phyloP scores from a whole-genome alignment of 805 yeast genomes.

The Zygoascus tannicola region DNA sequence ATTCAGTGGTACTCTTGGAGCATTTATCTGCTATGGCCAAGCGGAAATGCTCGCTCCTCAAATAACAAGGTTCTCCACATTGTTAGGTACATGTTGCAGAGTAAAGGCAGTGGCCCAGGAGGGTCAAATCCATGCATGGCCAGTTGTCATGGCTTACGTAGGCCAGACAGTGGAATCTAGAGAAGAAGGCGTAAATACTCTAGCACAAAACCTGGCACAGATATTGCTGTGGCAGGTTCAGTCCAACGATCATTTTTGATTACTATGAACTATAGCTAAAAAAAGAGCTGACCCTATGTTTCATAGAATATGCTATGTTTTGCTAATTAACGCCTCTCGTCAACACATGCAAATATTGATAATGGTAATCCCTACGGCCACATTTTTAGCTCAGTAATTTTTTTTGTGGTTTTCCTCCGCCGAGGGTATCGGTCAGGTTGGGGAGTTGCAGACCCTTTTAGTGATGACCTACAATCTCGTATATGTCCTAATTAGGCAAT shows the following conservation, averaged over 20 bases:
- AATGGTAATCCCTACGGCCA: too few species aligned
- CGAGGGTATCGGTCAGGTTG: too few species aligned
- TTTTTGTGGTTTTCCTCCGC: too few species aligned
- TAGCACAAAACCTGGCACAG: conserved; percentile 35
- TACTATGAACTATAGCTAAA: background rate
- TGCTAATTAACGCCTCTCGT: too few species aligned
- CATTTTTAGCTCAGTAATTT: too few species aligned
- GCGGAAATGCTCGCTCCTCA: conserved; percentile 35
- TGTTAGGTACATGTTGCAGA: conserved; percentile 24
- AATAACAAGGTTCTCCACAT: conserved; percentile 28
- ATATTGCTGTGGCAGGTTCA: conserved; percentile 36
- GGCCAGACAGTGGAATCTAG: conserved; percentile 37
- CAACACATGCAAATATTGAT: too few species aligned
- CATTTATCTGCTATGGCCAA: conserved; percentile 36
- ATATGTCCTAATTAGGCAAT: conserved; percentile 1
- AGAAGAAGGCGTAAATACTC: conserved; percentile 33
- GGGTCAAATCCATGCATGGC: conserved; percentile 41
- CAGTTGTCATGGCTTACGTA: conserved; percentile 33
- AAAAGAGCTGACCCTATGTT: background rate
- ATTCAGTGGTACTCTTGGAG: conserved; percentile 33
- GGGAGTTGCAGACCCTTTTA: too few species aligned
- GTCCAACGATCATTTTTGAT: background rate
- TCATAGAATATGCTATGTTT: background rate
- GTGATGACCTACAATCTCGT: too few species aligned
- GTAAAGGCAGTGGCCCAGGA: conserved; percentile 28